Evolutionary conservation across 2,329 filamentous ascomycete genomes (phyloP).

Genomic region (Neoscytalidium dimidiatum): DNA sequence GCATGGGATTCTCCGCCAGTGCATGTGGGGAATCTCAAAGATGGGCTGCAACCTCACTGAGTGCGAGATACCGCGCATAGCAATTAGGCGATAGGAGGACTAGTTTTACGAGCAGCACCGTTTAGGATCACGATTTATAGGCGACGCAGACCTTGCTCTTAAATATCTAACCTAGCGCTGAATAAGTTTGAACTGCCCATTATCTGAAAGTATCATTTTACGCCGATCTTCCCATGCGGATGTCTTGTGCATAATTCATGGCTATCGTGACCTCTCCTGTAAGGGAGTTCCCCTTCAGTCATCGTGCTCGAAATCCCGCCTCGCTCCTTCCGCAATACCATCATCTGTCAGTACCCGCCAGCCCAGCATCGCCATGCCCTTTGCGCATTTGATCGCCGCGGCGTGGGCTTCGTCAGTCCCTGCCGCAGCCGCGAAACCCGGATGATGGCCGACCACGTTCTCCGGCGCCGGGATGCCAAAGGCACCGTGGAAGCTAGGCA

Average conservation of each 20-base stretch:
- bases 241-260: background rate
- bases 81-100: no score
- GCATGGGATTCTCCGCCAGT: no score
- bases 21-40: no score
- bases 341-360: slow-evolving; percentile 25
- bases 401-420: slow-evolving; percentile 41
- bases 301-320: slow-evolving; percentile 24
- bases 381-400: slow-evolving; percentile 47
- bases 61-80: no score
- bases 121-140: no score
- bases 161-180: no score
- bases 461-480: slow-evolving; percentile 46
- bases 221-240: no score
- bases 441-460: slow-evolving; percentile 42
- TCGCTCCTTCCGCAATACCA: slow-evolving; percentile 22
- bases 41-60: no score
- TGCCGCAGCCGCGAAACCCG: slow-evolving; percentile 49
- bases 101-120: no score
- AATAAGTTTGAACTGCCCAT: no score
- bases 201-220: no score
- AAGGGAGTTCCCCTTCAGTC: background rate
- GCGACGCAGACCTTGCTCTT: no score
- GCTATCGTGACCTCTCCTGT: background rate
- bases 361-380: slow-evolving; percentile 44
- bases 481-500: slow-evolving; percentile 52